Base-by-base conservation (phyloP, 2,329 filamentous ascomycete genomes). In the Trichoderma oligosporum region DNA sequence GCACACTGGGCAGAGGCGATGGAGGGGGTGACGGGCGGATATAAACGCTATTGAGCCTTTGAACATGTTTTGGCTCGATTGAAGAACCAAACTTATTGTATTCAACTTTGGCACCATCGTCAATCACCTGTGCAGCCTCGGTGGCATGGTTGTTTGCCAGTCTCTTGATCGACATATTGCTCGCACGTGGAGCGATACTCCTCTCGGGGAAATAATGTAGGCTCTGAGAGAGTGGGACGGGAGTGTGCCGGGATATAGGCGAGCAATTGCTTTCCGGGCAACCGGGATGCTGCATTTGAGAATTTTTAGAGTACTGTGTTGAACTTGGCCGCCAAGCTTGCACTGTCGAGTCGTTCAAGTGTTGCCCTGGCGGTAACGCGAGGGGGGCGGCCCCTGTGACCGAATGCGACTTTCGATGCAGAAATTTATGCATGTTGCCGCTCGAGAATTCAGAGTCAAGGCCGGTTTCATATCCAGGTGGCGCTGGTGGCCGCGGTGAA, bases 1-100 rank as follows among this genome's bases (percentile, higher is more conserved):
- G 67, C 11, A 74, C 68, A 6, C 65, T 72, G 2, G 69, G 66
- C 7, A 70, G 57, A 7, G 70, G 70, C 11, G 70, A 73, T 3
- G 70, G 68, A 2, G 72, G 70, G 20, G 69, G 68, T 3, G 70
- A 70, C 27, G 70, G 62, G 27, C 67, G 66, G 11, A 69, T 67
- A 29, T 68, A 71, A 5, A 68, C 63, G 5, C 64, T 24, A 16
- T 59, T 67, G 4, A 60, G 62, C 24, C 39, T 57, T 5, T 29
- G 39, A 7, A 33, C 39, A 22, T 51, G 20, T 16, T 52, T 20
- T 41, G 45, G 5, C n/a, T 58, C 56, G 12, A 55, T 27, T 7
- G 47, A 52, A 45, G 55, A 52, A 12, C 52, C 18, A 9, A 57
- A 49, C 16, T 55, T 39, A 6, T 55, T 55, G 41, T 55, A 55